Base-by-base conservation (phyloP, 1,139 yeast genomes). In the Yamadazyma spencermartinsiae region DNA sequence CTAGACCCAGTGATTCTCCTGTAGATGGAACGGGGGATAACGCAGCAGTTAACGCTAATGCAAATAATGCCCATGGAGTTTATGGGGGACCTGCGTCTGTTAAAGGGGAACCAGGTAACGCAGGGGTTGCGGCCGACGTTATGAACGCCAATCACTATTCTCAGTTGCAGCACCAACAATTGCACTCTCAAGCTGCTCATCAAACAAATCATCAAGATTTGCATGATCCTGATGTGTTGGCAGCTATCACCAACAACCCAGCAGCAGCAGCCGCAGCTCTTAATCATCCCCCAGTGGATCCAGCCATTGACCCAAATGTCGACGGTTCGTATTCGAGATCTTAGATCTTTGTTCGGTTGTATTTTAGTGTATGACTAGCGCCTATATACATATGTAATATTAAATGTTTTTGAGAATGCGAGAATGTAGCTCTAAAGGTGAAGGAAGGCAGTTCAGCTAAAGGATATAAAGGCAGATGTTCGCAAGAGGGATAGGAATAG, bases 211-310 rank as follows among this genome's bases (percentile, higher is more conserved):
- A 59, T 27, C 71, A 67, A 12, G 61, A 67, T 13, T 66, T 63
- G 15, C 74, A 67, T 42, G 76, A 71, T 40, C 68, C 71, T 31
- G 73, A 72, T 28, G 75, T 69, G 8, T 64, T 69, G 39, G 76
- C 75, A 4, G 76, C 75, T n/a, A 67, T 71, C 48, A 72, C 68
- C 11, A 58, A 55, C 11, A 58, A 55, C 26, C 52, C 57, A 19
- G 60, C 57, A 8, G 57, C 59, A 9, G 54, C 60, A 35, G 65
- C 64, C 2, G 61, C 63, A 29, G 68, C 63, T 36, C 49, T 53
- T 31, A 58, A 51, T 33, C 56, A 55, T 37, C 56, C 67, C 3
- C 64, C 61, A 17, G 72, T 68, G 17, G 74, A 68, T 48, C 66
- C 73, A 23, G 56, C 65, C 35, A 66, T 70, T 43, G 76, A 71